phyloP scores from a whole-genome alignment of 2,329 filamentous ascomycete genomes.

The Albifimbria verrucaria region DNA sequence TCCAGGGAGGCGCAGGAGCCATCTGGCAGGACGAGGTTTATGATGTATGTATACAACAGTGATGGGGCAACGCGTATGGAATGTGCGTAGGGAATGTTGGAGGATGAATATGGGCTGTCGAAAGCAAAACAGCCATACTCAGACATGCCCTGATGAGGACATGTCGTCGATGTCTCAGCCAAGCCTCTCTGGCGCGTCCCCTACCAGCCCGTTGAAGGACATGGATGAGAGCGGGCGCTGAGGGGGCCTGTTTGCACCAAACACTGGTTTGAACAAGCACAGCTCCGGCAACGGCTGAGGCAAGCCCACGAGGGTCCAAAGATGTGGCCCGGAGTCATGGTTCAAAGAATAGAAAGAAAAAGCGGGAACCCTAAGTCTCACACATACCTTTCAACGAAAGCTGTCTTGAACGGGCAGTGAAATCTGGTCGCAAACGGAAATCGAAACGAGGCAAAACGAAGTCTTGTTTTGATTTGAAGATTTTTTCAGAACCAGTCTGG shows the following conservation, averaged over 20 bases:
- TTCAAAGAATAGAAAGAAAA: too few relatives aligned
- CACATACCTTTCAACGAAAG: not conserved
- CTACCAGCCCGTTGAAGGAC: too few relatives aligned
- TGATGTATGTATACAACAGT: not conserved
- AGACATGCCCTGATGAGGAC: not conserved
- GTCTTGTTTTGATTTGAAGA: conserved; percentile 3
- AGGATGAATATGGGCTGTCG: not conserved
- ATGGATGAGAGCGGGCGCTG: too few relatives aligned
- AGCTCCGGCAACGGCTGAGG: too few relatives aligned
- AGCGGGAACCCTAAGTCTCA: not conserved
- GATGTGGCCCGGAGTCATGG: too few relatives aligned
- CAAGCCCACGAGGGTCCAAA: too few relatives aligned
- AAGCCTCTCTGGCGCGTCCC: too few relatives aligned
- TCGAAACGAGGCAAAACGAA: too few relatives aligned
- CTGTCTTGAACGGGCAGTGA: not conserved
- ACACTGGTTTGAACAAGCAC: too few relatives aligned
- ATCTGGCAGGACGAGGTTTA: not conserved
- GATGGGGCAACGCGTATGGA: not conserved
- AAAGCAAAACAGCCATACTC: not conserved
- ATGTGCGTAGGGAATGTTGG: not conserved
- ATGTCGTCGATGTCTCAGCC: not conserved
- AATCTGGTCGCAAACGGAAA: too few relatives aligned
- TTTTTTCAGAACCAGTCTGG: conserved; percentile 20
- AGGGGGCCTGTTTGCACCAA: too few relatives aligned
- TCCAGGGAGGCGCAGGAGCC: not conserved